A percentile compares a stretch with the other conserved stretches of the same genome.
Evolutionary conservation across 2,329 filamentous ascomycete genomes (phyloP).

Genomic region (Cordyceps tenuipes): DNA sequence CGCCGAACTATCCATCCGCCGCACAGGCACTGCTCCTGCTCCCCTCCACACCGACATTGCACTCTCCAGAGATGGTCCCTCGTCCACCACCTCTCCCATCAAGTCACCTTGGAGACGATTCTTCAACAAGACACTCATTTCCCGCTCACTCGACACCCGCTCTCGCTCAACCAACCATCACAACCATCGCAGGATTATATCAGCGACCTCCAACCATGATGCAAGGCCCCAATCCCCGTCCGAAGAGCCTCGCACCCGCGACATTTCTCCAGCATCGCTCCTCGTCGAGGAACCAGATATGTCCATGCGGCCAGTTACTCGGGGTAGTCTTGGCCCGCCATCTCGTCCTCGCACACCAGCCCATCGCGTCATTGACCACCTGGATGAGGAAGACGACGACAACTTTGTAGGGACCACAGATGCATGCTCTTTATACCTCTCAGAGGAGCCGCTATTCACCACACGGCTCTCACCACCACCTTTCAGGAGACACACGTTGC

Average conservation of each 20-base stretch:
- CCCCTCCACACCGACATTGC: slow-evolving; percentile 34
- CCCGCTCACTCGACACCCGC: neutral
- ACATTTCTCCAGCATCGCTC: slow-evolving; percentile 49
- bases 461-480: slow-evolving; percentile 8
- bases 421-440: neutral
- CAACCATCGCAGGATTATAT: slow-evolving; percentile 24
- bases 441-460: neutral
- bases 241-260: slow-evolving; percentile 36
- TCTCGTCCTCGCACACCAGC: neutral
- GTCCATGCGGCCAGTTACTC: neutral
- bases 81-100: slow-evolving; percentile 20
- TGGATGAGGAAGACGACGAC: slow-evolving; percentile 9
- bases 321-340: neutral
- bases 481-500: neutral
- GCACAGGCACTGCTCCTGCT: slow-evolving; percentile 23
- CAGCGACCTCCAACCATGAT: slow-evolving; percentile 22
- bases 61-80: slow-evolving; percentile 27
- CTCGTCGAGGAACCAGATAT: neutral
- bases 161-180: neutral
- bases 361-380: neutral
- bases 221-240: slow-evolving; percentile 17
- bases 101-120: slow-evolving; percentile 39
- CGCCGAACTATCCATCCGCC: slow-evolving; percentile 21
- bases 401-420: neutral
- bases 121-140: slow-evolving; percentile 3